Percentiles rank a stretch among this genome's conserved stretches.
phyloP scores from a whole-genome alignment of 768 basidiomycete genomes.

The Naganishia friedmannii region DNA sequence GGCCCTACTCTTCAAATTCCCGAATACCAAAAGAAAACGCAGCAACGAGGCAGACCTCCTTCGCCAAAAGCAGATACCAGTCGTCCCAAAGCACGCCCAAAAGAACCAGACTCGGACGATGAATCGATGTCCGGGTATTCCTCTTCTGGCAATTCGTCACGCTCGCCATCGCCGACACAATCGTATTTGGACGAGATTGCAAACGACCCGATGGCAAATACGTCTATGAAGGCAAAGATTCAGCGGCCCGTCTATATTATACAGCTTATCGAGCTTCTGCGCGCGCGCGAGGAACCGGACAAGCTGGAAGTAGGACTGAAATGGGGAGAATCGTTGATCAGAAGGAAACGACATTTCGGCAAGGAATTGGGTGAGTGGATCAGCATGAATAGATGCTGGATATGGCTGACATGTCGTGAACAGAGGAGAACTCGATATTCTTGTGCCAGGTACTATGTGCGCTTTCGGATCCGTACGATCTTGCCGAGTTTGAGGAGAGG shows the following conservation, averaged over 20 bases:
- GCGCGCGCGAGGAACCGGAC: slow-evolving; percentile 65
- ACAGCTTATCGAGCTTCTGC: slow-evolving; percentile 76
- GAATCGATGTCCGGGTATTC: slow-evolving; percentile 80
- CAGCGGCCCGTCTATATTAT: slow-evolving; percentile 83
- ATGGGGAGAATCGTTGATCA: slow-evolving; percentile 75
- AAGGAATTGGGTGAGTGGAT: slow-evolving; percentile 74
- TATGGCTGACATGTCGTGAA: slow-evolving; percentile 6
- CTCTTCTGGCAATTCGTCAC: slow-evolving; percentile 60
- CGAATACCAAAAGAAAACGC: not conserved
- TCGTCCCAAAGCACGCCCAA: slow-evolving; percentile 9
- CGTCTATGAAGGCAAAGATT: slow-evolving; percentile 60
- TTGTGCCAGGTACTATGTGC: slow-evolving; percentile 69
- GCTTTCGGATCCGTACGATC: slow-evolving; percentile 79
- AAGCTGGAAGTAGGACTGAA: slow-evolving; percentile 75
- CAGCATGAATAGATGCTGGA: not conserved
- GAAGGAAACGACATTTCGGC: slow-evolving; percentile 79
- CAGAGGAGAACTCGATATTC: slow-evolving; percentile 87
- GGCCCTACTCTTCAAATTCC: not conserved
- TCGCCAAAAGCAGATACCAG: not conserved
- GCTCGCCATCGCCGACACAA: slow-evolving; percentile 74
- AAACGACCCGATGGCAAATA: slow-evolving; percentile 74
- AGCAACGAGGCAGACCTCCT: not conserved
- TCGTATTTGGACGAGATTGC: slow-evolving; percentile 78
- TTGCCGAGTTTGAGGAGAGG: slow-evolving; percentile 71
- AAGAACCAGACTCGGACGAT: slow-evolving; percentile 68